Base-by-base conservation (phyloP, 306 rosid species). In the Sophora flavescens region DNA sequence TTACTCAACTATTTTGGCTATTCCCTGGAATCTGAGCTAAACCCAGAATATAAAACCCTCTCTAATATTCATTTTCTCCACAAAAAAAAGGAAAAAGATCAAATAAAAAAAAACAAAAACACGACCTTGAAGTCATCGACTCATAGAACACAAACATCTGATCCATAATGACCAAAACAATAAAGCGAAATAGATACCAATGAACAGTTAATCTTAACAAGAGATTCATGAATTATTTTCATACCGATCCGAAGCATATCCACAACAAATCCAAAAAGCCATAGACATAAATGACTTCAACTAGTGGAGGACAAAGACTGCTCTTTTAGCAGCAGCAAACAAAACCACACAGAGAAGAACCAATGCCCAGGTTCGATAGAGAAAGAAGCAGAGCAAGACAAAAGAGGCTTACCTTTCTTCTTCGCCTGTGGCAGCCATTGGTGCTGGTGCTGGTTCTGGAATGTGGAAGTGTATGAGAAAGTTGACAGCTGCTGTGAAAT, bases 231-330 rank as follows among this genome's bases (percentile, higher is more conserved):
- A 68, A 63, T 62, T 41, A 63, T 10, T 11, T n/a, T 61, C 89
- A 36, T 90, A 92, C 97, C 96, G 88, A 83, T 82, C 84, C 8
- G 81, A 83, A 70, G 68, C 75, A 63, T 48, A 83, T 75, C 92
- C 89, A 28, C 90, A 90, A 50, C 92, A 87, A 59, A 86, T 82
- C 77, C 61, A 38, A 70, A 87, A 80, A 81, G 82, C 93, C 93
- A 92, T 92, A 70, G n/a, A n/a, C n/a, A n/a, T n/a, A n/a, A n/a
- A n/a, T n/a, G n/a, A n/a, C n/a, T n/a, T n/a, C n/a, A n/a, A n/a
- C n/a, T n/a, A n/a, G n/a, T n/a, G n/a, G n/a, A n/a, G n/a, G n/a
- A n/a, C n/a, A n/a, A n/a, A n/a, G n/a, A n/a, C n/a, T n/a, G n/a
- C n/a, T n/a, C n/a, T n/a, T n/a, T n/a, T n/a, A n/a, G n/a, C n/a